Evolutionary conservation across 805 yeast species (phyloP).

Genomic region (Blastobotrys robertii): DNA sequence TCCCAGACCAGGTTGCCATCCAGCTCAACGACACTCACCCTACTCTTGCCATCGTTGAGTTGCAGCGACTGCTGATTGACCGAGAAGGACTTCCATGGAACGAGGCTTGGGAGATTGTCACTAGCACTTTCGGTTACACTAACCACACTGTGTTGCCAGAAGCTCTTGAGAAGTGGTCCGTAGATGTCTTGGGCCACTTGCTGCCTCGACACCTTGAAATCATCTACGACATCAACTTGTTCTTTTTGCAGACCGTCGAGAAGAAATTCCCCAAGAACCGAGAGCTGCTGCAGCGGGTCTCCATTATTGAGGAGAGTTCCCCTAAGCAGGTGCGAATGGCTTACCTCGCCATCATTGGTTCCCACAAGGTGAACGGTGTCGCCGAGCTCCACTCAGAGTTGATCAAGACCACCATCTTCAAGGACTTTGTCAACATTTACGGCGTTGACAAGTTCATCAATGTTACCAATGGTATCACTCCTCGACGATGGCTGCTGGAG

Average conservation of each 20-base stretch:
- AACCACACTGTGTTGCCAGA: conserved; percentile 93
- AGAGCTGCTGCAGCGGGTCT: conserved; percentile 59
- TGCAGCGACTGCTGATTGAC: conserved; percentile 79
- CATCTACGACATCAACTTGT: conserved; percentile 74
- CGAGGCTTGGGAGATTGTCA: conserved; percentile 77
- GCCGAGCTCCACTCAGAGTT: conserved; percentile 92
- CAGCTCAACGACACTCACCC: conserved; percentile 96
- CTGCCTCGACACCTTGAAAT: conserved; percentile 89
- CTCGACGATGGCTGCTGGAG: conserved; percentile 92
- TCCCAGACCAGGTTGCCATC: conserved; percentile 79
- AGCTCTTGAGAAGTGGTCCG: conserved; percentile 94
- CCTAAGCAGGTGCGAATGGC: conserved; percentile 92
- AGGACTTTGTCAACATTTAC: conserved; percentile 76
- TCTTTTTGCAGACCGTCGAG: conserved; percentile 68
- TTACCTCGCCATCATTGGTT: conserved; percentile 78
- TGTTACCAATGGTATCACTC: conserved; percentile 92
- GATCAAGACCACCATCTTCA: conserved; percentile 79
- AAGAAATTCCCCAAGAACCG: conserved; percentile 63
- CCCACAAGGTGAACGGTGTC: conserved; percentile 91
- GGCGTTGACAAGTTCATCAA: conserved; percentile 81
- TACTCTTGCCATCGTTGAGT: conserved; percentile 80
- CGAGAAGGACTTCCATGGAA: conserved; percentile 75
- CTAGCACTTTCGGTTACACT: conserved; percentile 77
- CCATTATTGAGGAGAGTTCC: conserved; percentile 72
- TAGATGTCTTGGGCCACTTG: conserved; percentile 63